Conservation (phyloP, 2,329 filamentous ascomycete genomes). For the Fusarium verticillioides region DNA sequence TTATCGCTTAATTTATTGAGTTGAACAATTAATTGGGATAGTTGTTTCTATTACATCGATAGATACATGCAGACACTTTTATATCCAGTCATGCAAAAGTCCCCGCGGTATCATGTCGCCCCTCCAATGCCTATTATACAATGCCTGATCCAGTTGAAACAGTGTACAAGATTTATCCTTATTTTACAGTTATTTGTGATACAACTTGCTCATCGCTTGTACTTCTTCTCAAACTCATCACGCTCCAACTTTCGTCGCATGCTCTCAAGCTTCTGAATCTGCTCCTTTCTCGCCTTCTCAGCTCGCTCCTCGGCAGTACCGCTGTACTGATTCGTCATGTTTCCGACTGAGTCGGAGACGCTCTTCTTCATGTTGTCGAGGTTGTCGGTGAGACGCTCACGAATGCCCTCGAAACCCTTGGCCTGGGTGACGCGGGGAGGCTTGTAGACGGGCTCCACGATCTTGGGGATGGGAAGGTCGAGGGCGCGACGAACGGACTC, state of each 20-base stretch:
- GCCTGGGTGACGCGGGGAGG: conserved; percentile 46
- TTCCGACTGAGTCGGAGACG: conserved; percentile 48
- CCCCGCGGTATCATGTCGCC: conserved; percentile 17
- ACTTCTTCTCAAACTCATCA: conserved; percentile 55
- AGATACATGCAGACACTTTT: conserved; percentile 25
- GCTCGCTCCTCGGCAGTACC: conserved; percentile 50
- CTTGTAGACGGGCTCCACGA: conserved; percentile 48
- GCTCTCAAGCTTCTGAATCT: conserved; percentile 50
- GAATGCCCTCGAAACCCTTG: conserved; percentile 41
- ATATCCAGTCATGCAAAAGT: conserved; percentile 17
- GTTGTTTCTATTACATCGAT: conserved; percentile 26
- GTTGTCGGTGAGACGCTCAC: conserved; percentile 49
- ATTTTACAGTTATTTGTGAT: conserved; percentile 32
- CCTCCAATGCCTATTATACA: conserved; percentile 38
- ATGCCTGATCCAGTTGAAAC: conserved; percentile 11
- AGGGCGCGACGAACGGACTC: conserved; percentile 52
- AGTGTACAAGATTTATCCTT: conserved; percentile 13
- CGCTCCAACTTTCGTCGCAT: conserved; percentile 51
- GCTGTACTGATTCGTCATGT: conserved; percentile 49
- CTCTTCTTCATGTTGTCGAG: conserved; percentile 54
- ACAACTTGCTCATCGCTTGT: conserved; percentile 47
- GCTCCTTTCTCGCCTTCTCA: conserved; percentile 50
- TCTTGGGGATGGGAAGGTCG: conserved; percentile 51
- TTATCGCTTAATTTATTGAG: conserved; percentile 16
- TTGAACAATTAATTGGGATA: conserved; percentile 12